These are phyloP conservation scores for Hypoxylon sp. DNA, from an alignment of 2,329 filamentous ascomycete species.

Conservation along the genomic window DNA sequence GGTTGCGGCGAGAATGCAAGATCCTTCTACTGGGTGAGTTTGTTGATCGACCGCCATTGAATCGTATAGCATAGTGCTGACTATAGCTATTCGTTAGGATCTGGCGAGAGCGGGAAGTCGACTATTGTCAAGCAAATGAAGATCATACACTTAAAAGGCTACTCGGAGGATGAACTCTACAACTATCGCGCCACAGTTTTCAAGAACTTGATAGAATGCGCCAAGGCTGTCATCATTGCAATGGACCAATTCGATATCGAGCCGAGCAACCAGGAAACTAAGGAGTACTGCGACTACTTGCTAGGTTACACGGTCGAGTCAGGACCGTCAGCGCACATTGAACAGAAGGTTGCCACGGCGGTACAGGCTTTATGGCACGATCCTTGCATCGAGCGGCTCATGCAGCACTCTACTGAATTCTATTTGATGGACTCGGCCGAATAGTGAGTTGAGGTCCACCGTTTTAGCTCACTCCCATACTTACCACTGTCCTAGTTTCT, in stretches of 20 bases:
- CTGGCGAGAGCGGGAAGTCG: constrained; percentile 98
- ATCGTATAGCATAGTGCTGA: constrained; percentile 34
- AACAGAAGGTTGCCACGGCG: constrained; percentile 84
- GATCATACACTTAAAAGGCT: constrained; percentile 98
- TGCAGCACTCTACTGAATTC: constrained; percentile 97
- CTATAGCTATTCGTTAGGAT: constrained; percentile 67
- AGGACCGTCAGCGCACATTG: constrained; percentile 87
- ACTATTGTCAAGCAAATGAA: constrained; percentile 99
- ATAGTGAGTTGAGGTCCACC: constrained; percentile 73
- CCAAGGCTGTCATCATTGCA: constrained; percentile 90
- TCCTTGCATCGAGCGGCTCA: constrained; percentile 82
- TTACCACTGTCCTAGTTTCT: constrained; percentile 77
- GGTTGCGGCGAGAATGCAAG: constrained; percentile 97
- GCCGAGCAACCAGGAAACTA: constrained; percentile 79
- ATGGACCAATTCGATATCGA: constrained; percentile 94
- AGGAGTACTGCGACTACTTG: constrained; percentile 83
- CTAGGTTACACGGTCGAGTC: constrained; percentile 91
- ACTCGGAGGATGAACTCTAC: constrained; percentile 92
- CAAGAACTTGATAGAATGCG: constrained; percentile 98
- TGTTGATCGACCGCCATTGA: background rate
- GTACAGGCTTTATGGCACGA: constrained; percentile 93
- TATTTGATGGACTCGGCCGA: constrained; percentile 99
- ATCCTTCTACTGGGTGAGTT: constrained; percentile 88
- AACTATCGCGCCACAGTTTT: constrained; percentile 97
- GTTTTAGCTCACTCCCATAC: constrained; percentile 17